Evolutionary conservation across 1,139 yeast species (phyloP), one percentile per base, ranked within the genome.

Genomic region (Suhomyces guaymorum): DNA sequence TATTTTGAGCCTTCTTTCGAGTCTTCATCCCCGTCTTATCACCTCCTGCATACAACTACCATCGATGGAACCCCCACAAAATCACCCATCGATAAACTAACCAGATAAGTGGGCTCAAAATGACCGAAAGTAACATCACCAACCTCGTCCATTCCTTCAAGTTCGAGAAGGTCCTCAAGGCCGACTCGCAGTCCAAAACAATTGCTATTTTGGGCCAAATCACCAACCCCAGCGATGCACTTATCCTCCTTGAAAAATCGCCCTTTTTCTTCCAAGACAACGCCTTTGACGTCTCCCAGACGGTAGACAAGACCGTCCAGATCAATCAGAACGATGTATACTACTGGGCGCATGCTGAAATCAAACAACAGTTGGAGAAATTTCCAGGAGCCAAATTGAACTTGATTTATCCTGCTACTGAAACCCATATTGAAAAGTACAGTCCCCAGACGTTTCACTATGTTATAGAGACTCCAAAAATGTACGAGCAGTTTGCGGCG

Each of bases 351-450:
- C 59, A 75, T 26, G 78, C 78, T 0, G 59, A 72, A 0, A 47
- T 82, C 26, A 48, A 51, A 4, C 86, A 81, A 48, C 63, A 67
- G 30, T 46, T 82, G 16, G 66, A 65, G 0, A 43, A 47, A 1
- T 47, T 49, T 8, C 89, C 95, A 0, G 73, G 80, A 0, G 82
- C 83, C 9, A 90, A 90, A 52, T 54, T 87, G 38, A 88, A 83
- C 48, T 47, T 92, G 41, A 82, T 92, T 13, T 88, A 78, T 55
- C 99, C 99, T 1, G 97, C 98, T 1, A 83, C 96, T 0, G 82
- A 80, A 35, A 76, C 82, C 7, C 98, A 92, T 54, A 80, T 92
- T 38, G 73, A 73, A 36, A 92, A 92, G 60, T 88, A 78, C 52
- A 69, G 75, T 11, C 65, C 61, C 12, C 90, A 84, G 49, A 60